These are phyloP conservation scores for Apophysomyces trapeziformis DNA, from an alignment of 371 early-diverging fungal species.

Conservation along the genomic window DNA sequence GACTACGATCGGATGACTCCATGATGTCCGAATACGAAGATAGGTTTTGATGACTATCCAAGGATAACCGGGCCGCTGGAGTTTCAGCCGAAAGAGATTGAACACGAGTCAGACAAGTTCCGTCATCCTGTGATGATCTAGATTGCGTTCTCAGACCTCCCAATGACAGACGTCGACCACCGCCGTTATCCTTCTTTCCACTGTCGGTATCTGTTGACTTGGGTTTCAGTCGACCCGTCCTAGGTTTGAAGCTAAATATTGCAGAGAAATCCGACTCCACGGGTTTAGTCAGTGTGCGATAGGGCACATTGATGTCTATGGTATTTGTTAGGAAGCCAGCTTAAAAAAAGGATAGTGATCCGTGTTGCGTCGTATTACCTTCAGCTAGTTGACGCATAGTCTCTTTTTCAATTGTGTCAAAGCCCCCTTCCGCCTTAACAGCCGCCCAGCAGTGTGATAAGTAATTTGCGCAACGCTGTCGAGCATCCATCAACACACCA, in stretches of 20 bases:
- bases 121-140: slow-evolving; percentile 8
- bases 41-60: slow-evolving; percentile 12
- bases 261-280: slow-evolving; percentile 34
- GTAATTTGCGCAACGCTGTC: slow-evolving; percentile 38
- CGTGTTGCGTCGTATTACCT: slow-evolving; percentile 19
- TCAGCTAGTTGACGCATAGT: slow-evolving; percentile 40
- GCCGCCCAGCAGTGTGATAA: slow-evolving; percentile 30
- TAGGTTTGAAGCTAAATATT: slow-evolving; percentile 33
- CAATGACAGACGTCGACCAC: not conserved
- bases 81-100: slow-evolving; percentile 27
- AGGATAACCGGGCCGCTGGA: slow-evolving; percentile 12
- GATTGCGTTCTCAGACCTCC: not conserved
- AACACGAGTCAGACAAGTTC: slow-evolving; percentile 26
- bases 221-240: slow-evolving; percentile 10
- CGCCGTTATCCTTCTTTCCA: not conserved
- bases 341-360: not conserved
- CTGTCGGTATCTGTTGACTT: not conserved
- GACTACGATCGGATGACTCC: not conserved
- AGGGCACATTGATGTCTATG: slow-evolving; percentile 44
- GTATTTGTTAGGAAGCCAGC: not conserved
- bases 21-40: slow-evolving; percentile 1
- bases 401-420: slow-evolving; percentile 38
- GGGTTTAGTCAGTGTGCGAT: slow-evolving; percentile 36
- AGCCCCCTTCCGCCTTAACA: slow-evolving; percentile 42
- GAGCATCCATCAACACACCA: slow-evolving; percentile 38